Conservation (phyloP, 345 rosid genomes). For the Erodium maritimum region DNA sequence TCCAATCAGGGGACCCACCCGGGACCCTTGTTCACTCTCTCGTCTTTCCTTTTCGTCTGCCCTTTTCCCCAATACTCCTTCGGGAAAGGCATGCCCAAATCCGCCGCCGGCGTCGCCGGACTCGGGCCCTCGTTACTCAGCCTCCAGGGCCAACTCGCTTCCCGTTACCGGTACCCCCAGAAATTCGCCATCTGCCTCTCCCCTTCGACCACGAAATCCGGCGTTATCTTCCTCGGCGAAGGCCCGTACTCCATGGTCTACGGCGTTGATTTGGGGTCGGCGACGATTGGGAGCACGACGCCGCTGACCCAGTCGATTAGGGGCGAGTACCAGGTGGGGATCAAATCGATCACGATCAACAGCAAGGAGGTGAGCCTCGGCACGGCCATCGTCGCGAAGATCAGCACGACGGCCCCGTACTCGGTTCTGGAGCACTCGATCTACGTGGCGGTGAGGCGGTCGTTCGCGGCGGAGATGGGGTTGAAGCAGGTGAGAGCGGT, state of each 20-base stretch:
- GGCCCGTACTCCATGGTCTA: slow-evolving; percentile 7
- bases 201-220: neutral
- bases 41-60: slow-evolving; percentile 18
- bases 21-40: slow-evolving; percentile 8
- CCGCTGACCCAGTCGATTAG: too few species aligned
- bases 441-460: slow-evolving; percentile 20
- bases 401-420: slow-evolving; percentile 27
- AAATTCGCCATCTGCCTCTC: slow-evolving; percentile 26
- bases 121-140: slow-evolving; percentile 19
- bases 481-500: slow-evolving; percentile 1
- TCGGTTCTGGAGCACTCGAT: slow-evolving; percentile 28
- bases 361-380: slow-evolving; percentile 12
- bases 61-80: slow-evolving; percentile 13
- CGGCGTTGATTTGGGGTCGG: too few species aligned
- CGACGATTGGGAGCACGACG: too few species aligned
- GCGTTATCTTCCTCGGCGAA: slow-evolving; percentile 17
- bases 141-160: slow-evolving; percentile 17
- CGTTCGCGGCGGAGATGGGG: slow-evolving; percentile 12
- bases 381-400: slow-evolving; percentile 24
- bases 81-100: slow-evolving; percentile 11
- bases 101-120: slow-evolving; percentile 19
- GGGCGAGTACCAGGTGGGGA: too few species aligned
- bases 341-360: too few species aligned
- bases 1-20: slow-evolving; percentile 13
- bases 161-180: slow-evolving; percentile 16